Conservation (phyloP, 148 eudicot species). For the Silene conica region DNA sequence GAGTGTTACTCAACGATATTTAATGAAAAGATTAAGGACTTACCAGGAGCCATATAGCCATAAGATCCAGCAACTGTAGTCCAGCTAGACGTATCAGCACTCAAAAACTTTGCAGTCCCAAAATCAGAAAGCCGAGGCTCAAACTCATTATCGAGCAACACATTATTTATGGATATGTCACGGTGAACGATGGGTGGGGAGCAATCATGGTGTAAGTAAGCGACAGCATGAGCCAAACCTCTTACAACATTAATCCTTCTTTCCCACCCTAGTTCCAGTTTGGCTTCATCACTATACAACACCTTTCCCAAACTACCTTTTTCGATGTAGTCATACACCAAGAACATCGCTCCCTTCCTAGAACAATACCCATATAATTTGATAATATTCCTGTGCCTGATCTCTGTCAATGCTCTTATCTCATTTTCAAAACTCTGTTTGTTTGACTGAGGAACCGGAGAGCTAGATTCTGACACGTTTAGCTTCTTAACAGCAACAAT, state of each 20-base stretch:
- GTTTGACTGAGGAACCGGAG: conserved; percentile 34
- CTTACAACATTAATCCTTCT: conserved; percentile 50
- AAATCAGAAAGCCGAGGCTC: conserved; percentile 84
- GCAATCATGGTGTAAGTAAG: conserved; percentile 82
- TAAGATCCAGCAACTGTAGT: conserved; percentile 76
- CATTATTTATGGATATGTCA: conserved; percentile 65
- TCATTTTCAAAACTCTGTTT: conserved; percentile 66
- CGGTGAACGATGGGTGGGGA: conserved; percentile 71
- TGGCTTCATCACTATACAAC: conserved; percentile 38
- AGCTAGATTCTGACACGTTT: conserved; percentile 44
- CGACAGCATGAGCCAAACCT: conserved; percentile 77
- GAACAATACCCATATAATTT: conserved; percentile 69
- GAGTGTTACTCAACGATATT: no score
- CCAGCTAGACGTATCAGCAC: conserved; percentile 58
- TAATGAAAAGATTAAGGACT: background rate
- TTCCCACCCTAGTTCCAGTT: conserved; percentile 49
- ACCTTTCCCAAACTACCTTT: conserved; percentile 66
- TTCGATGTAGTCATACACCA: conserved; percentile 74
- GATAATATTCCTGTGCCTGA: conserved; percentile 73
- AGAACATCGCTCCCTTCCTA: conserved; percentile 40
- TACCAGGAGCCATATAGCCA: conserved; percentile 98
- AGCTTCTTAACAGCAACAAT: conserved; percentile 72
- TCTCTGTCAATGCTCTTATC: conserved; percentile 61
- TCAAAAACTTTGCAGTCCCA: conserved; percentile 69
- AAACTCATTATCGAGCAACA: conserved; percentile 53